Percentiles rank a stretch among this genome's conserved stretches.
Conservation (phyloP, 164 flowering plant species). For the Saururus chinensis region DNA sequence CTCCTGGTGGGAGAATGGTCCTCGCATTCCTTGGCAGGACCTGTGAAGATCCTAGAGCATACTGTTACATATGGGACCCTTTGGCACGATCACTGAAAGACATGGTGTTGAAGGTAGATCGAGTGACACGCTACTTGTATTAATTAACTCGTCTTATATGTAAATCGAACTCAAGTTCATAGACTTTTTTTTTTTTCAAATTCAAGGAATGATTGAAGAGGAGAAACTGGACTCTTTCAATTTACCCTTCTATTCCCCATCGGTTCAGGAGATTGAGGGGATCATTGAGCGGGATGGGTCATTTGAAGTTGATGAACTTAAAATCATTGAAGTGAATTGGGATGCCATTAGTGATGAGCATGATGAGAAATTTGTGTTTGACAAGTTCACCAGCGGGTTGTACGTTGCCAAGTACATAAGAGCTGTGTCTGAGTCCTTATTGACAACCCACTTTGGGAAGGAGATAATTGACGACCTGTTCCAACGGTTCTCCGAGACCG, state of each 20-base stretch:
- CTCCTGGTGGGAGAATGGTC: conserved; percentile 28
- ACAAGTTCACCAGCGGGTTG: conserved; percentile 9
- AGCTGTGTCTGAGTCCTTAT: conserved; percentile 43
- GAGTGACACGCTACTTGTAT: background rate
- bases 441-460: conserved; percentile 32
- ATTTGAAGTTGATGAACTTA: conserved; percentile 19
- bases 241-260: conserved; percentile 43
- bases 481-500: conserved; percentile 14
- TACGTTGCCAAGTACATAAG: conserved; percentile 29
- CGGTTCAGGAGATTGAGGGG: conserved; percentile 22
- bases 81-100: conserved; percentile 16
- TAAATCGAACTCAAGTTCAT: too few species aligned
- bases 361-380: background rate
- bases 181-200: too few species aligned
- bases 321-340: conserved; percentile 29
- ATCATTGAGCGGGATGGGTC: conserved; percentile 37
- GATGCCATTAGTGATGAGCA: conserved; percentile 15
- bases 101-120: conserved; percentile 17
- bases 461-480: conserved; percentile 32
- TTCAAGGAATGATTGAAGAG: conserved; percentile 34
- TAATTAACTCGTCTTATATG: background rate
- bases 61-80: conserved; percentile 19
- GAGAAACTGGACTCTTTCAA: conserved; percentile 39
- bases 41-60: conserved; percentile 16
- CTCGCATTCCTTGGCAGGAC: conserved; percentile 16